phyloP scores from a whole-genome alignment of 192 early-diverging fungal genomes.

The Radiomyces spectabilis region DNA sequence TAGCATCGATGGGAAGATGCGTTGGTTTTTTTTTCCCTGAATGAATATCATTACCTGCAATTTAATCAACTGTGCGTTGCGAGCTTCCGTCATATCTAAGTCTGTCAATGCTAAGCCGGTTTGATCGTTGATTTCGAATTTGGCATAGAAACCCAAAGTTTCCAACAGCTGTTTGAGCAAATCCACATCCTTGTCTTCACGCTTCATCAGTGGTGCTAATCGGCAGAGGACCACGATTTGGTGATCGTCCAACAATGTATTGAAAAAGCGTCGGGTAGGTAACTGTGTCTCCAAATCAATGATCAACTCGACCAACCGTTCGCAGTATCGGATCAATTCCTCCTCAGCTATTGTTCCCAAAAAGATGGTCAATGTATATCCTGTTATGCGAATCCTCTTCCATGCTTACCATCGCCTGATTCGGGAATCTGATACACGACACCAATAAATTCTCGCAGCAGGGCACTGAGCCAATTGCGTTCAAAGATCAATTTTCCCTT shows the following conservation, averaged over 20 bases:
- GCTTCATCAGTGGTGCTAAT: constrained; percentile 36
- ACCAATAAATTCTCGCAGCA: constrained; percentile 60
- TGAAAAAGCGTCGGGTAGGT: constrained; percentile 85
- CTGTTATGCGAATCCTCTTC: not conserved
- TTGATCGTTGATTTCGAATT: constrained; percentile 78
- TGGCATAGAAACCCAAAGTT: constrained; percentile 61
- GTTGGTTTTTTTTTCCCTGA: no score
- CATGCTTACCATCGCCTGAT: constrained; percentile 32
- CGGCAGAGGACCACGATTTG: constrained; percentile 53
- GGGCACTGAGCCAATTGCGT: constrained; percentile 54
- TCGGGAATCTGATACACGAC: constrained; percentile 48
- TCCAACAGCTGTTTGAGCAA: constrained; percentile 62
- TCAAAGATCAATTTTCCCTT: constrained; percentile 50
- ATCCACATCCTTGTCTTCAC: constrained; percentile 22
- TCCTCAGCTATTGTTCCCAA: constrained; percentile 18
- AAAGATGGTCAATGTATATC: not conserved
- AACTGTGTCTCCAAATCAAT: constrained; percentile 85
- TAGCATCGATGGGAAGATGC: no score
- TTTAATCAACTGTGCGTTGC: constrained; percentile 51
- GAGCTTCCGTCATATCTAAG: constrained; percentile 51
- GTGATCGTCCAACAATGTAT: constrained; percentile 73
- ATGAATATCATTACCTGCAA: constrained; percentile 63
- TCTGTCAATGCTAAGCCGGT: constrained; percentile 69
- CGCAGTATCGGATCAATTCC: constrained; percentile 52
- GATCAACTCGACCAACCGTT: constrained; percentile 77